Evolutionary conservation across 106 monocot genomes (phyloP).

Genomic region (Dendrobium officinale): DNA sequence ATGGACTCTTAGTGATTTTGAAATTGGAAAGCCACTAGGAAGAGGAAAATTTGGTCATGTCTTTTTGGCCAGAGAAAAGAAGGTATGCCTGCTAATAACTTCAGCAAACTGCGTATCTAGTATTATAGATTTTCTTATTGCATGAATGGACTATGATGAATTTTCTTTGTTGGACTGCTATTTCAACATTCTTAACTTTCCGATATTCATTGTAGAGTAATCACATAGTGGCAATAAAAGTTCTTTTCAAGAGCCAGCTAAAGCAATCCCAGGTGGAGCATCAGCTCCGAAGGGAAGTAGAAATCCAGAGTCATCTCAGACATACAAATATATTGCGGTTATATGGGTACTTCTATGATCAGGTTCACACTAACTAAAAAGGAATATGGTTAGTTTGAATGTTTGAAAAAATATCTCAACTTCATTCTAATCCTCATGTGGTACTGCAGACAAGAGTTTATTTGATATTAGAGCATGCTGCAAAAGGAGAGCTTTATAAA

Average conservation of each 20-base stretch:
- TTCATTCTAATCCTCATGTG: background rate
- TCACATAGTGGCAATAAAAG: constrained; percentile 92
- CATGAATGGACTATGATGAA: background rate
- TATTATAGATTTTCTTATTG: background rate
- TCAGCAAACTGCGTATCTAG: background rate
- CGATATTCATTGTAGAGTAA: constrained; percentile 53
- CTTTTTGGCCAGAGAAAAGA: constrained; percentile 91
- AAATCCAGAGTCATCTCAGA: constrained; percentile 93
- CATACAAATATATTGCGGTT: constrained; percentile 88
- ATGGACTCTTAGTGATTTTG: constrained; percentile 84
- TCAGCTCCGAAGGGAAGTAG: constrained; percentile 90
- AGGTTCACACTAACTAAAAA: constrained; percentile 32
- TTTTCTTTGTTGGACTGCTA: background rate
- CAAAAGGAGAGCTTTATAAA: constrained; percentile 96
- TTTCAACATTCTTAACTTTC: background rate
- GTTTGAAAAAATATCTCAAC: background rate
- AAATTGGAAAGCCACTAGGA: constrained; percentile 91
- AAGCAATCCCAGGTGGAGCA: constrained; percentile 98
- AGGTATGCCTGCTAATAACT: constrained; percentile 23
- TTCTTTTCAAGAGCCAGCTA: constrained; percentile 93
- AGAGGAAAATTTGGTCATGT: constrained; percentile 99
- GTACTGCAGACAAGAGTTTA: constrained; percentile 81
- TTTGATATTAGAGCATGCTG: constrained; percentile 89
- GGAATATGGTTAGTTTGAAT: background rate
- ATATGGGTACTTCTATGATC: constrained; percentile 99